A percentile compares a stretch with the other conserved stretches of the same genome.
phyloP scores from a whole-genome alignment of 805 yeast genomes.

The Priceomyces melissophilus region DNA sequence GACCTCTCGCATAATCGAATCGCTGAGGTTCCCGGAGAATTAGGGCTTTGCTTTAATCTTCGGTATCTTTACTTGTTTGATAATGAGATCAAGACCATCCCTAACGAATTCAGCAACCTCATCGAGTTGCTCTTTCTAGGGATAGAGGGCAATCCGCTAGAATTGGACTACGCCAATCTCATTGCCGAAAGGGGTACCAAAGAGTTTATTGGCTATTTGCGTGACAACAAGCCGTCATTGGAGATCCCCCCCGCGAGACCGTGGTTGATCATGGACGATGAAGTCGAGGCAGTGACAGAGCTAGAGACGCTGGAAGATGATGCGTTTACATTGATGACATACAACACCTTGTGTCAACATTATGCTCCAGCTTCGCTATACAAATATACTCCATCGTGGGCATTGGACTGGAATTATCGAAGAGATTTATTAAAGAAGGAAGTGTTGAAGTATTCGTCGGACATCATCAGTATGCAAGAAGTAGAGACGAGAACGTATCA shows the following conservation, averaged over 20 bases:
- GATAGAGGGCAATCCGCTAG: constrained; percentile 88
- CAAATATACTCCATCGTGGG: constrained; percentile 97
- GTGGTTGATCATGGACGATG: constrained; percentile 78
- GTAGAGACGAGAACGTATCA: constrained; percentile 85
- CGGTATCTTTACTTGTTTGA: constrained; percentile 85
- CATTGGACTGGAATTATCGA: constrained; percentile 89
- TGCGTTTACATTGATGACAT: constrained; percentile 74
- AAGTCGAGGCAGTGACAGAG: constrained; percentile 53
- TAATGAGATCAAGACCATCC: constrained; percentile 71
- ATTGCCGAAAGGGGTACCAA: constrained; percentile 81
- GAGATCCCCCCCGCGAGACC: constrained; percentile 69
- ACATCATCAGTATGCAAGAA: constrained; percentile 89
- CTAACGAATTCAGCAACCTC: constrained; percentile 81
- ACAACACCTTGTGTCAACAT: constrained; percentile 91
- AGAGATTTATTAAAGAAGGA: constrained; percentile 73
- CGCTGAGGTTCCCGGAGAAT: constrained; percentile 71
- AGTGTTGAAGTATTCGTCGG: constrained; percentile 60
- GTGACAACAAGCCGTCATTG: constrained; percentile 77
- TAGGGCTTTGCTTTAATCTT: constrained; percentile 78
- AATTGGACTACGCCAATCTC: constrained; percentile 58
- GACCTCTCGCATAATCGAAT: constrained; percentile 81
- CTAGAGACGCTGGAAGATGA: constrained; percentile 31
- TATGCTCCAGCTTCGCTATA: constrained; percentile 91
- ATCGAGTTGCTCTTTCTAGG: constrained; percentile 86
- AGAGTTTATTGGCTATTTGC: constrained; percentile 71